Evolutionary conservation across 108 stramenopile genomes (phyloP).

Genomic region (Conticribra guillardii): DNA sequence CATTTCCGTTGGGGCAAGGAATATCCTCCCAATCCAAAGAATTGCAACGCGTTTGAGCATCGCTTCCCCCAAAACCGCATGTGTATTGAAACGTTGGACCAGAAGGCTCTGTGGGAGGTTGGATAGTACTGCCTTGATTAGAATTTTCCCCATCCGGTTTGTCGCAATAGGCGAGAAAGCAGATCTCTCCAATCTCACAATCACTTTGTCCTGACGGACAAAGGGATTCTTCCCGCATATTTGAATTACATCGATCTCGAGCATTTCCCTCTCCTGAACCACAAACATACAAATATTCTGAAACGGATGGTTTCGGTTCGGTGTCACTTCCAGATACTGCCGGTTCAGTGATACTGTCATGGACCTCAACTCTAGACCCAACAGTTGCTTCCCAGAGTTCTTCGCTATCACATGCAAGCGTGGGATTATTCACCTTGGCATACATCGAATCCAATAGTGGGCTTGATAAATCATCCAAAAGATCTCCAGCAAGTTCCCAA

Average conservation of each 20-base stretch:
- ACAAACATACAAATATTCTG: constrained; percentile 20
- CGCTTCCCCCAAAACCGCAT: constrained; percentile 26
- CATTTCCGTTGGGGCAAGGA: not conserved
- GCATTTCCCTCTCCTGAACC: constrained; percentile 32
- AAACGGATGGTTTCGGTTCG: not conserved
- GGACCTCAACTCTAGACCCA: constrained; percentile 3
- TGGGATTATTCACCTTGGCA: constrained; percentile 7
- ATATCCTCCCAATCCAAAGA: constrained; percentile 22
- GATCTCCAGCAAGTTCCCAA: constrained; percentile 21
- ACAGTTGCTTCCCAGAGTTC: constrained; percentile 20
- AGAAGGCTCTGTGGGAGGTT: not conserved
- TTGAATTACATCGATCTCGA: constrained; percentile 9
- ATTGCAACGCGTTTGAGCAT: constrained; percentile 20
- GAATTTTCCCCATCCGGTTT: not conserved
- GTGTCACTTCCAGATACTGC: not conserved
- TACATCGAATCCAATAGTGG: constrained; percentile 45
- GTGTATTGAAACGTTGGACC: constrained; percentile 17
- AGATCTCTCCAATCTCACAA: not conserved
- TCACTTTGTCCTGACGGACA: not conserved
- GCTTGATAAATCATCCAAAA: constrained; percentile 22
- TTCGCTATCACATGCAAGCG: constrained; percentile 17
- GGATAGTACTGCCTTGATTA: not conserved
- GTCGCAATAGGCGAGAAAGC: constrained; percentile 2
- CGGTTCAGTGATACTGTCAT: not conserved
- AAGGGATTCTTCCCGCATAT: not conserved